Base-by-base conservation (phyloP, 108 stramenopile genomes). In the Skeletonema tropicum region DNA sequence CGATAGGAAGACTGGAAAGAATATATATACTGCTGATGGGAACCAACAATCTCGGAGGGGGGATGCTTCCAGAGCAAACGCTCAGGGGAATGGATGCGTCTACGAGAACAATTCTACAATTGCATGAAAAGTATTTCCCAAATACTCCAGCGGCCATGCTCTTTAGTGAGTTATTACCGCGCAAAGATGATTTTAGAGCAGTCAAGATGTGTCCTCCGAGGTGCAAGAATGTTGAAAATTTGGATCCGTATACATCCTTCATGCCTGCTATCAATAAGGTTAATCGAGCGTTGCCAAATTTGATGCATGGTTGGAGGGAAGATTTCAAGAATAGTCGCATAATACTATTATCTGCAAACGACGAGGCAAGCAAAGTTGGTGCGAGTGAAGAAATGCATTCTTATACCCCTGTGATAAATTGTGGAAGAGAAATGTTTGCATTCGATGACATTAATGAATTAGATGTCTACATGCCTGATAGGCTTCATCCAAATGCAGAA, bases 31-130 rank as follows among this genome's bases (percentile, higher is more conserved):
- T 86, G 6, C 57, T 85, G 13, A 85, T 86, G 19, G 86, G 86
- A 26, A 86, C 86, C 5, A 86, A 86, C 68, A 86, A 86, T 64
- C 82, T 86, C 26, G 86, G 86, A 13, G 58, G 32, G 14, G 86
- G 86, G 21, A 79, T 79, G 78, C 48, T 68, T 13, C 83, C 83
- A 13, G 36, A 61, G 9, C 42, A 60, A 29, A 79, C 83, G 12
- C 57, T 75, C 9, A n/a, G 31, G 13, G 83, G 83, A 9, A 78
- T 83, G 57, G 78, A 75, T 60, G 83, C 83, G 39, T 66, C 66
- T 13, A 73, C 64, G 4, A 33, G 64, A 9, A 49, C 61, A 2
- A 23, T 79, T 64, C n/a, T 75, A 21, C 52, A 67, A 21, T 23
- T 71, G 4, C 58, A 62, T 25, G 30, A 49, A 49, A 25, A 67